These are phyloP conservation scores for Prototheca cutis DNA, from an alignment of 163 green algal species.

Conservation along the genomic window DNA sequence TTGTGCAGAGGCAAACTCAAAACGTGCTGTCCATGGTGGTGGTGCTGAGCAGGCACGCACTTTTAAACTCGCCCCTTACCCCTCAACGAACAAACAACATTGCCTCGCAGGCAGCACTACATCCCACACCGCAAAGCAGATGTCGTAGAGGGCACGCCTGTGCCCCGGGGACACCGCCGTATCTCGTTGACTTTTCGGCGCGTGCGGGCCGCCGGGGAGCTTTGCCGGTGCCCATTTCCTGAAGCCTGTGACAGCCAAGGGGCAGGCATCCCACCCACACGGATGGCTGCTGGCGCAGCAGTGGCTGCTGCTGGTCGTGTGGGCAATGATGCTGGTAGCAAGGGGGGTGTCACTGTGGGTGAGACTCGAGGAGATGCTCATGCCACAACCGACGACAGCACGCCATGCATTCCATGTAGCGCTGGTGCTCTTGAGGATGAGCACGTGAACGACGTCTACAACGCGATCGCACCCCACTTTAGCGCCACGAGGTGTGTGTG, in stretches of 20 bases:
- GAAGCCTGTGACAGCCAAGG: slow-evolving; percentile 73
- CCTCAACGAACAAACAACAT: too few species aligned
- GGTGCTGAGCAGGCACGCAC: too few species aligned
- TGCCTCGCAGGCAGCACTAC: slow-evolving; percentile 76
- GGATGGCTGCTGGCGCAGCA: slow-evolving; percentile 19
- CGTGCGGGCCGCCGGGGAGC: slow-evolving; percentile 30
- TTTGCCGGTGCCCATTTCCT: slow-evolving; percentile 65
- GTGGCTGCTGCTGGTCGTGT: background rate
- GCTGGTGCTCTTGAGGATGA: slow-evolving; percentile 36
- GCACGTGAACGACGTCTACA: slow-evolving; percentile 75
- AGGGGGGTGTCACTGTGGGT: too few species aligned
- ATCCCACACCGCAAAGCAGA: slow-evolving; percentile 87
- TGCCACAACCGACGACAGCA: too few species aligned
- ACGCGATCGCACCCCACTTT: slow-evolving; percentile 91
- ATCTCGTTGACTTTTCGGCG: slow-evolving; percentile 76
- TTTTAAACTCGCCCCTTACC: too few species aligned
- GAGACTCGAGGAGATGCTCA: too few species aligned
- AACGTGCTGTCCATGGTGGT: too few species aligned
- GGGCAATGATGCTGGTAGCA: too few species aligned
- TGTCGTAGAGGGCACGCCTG: slow-evolving; percentile 29
- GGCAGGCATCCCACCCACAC: slow-evolving; percentile 50
- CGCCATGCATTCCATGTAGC: too few species aligned
- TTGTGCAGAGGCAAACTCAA: too few species aligned
- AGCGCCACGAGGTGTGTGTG: slow-evolving; percentile 61
- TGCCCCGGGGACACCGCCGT: slow-evolving; percentile 38